These are phyloP conservation scores for Tylopilus subfusipes DNA, from an alignment of 768 basidiomycete species.

Conservation along the genomic window DNA sequence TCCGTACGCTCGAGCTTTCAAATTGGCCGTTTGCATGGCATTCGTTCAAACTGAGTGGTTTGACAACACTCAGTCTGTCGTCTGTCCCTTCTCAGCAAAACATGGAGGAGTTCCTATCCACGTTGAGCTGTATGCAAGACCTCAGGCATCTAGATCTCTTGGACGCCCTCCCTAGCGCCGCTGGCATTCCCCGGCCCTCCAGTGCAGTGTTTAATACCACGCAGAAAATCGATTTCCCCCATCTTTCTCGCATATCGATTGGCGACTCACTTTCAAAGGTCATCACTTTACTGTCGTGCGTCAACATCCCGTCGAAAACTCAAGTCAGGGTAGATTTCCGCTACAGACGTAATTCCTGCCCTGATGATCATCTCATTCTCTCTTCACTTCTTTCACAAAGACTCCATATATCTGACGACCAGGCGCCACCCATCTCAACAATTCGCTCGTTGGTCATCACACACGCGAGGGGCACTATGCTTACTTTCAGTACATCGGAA, in stretches of 20 bases:
- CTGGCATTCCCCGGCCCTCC: background rate
- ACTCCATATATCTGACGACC: background rate
- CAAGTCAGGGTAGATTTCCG: background rate
- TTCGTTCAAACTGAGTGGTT: slow-evolving; percentile 9
- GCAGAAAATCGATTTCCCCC: background rate
- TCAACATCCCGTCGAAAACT: slow-evolving; percentile 1
- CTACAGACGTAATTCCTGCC: too few relatives aligned
- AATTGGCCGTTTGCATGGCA: background rate
- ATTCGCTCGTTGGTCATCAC: background rate
- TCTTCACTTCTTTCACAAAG: background rate
- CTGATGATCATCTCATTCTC: background rate
- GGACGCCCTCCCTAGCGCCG: slow-evolving; percentile 22
- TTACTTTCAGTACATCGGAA: background rate
- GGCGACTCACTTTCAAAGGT: slow-evolving; percentile 7
- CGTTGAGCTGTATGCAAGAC: slow-evolving; percentile 33
- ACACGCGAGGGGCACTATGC: background rate
- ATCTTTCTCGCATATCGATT: slow-evolving; percentile 8
- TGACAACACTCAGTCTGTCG: slow-evolving; percentile 35
- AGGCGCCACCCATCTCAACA: background rate
- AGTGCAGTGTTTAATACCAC: background rate
- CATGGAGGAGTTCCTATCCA: slow-evolving; percentile 29
- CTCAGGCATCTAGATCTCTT: slow-evolving; percentile 25
- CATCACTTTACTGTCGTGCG: slow-evolving; percentile 1
- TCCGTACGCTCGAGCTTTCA: background rate
- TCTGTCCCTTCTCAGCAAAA: slow-evolving; percentile 26